A percentile compares a stretch with the other conserved stretches of the same genome.
Evolutionary conservation across 2,329 filamentous ascomycete species (phyloP).

Genomic region (Gnomoniopsis smithogilvyi): DNA sequence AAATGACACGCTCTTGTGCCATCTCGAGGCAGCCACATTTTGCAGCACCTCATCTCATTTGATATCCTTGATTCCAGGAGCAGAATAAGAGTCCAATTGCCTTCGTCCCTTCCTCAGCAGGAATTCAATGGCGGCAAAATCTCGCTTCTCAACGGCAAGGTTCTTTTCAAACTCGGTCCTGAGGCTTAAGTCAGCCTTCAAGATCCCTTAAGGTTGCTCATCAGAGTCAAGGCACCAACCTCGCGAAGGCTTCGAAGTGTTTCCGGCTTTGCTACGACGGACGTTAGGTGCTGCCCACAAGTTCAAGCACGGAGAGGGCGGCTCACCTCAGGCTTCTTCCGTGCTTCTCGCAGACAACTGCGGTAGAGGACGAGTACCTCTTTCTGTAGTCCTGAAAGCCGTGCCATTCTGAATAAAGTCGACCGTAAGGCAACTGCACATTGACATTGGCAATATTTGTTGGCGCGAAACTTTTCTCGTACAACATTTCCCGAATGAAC

Average conservation of each 20-base stretch:
- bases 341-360: slow-evolving; percentile 75
- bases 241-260: slow-evolving; percentile 63
- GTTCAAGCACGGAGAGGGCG: background rate
- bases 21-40: slow-evolving; percentile 16
- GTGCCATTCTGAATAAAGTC: slow-evolving; percentile 29
- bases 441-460: background rate
- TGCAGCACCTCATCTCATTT: slow-evolving; percentile 28
- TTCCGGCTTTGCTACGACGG: slow-evolving; percentile 47
- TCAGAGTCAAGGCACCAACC: slow-evolving; percentile 40
- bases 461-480: background rate
- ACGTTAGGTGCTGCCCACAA: background rate
- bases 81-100: slow-evolving; percentile 79
- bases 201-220: slow-evolving; percentile 3
- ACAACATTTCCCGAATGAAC: background rate
- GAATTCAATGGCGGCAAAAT: slow-evolving; percentile 84
- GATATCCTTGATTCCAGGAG: slow-evolving; percentile 77
- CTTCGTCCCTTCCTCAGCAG: slow-evolving; percentile 76
- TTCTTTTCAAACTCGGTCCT: slow-evolving; percentile 77
- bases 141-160: slow-evolving; percentile 69
- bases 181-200: slow-evolving; percentile 10
- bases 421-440: background rate
- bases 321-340: slow-evolving; percentile 71
- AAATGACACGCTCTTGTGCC: background rate
- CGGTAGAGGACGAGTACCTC: slow-evolving; percentile 86
- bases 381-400: slow-evolving; percentile 82